phyloP scores from a whole-genome alignment of 352 stramenopile species.

The Aphanomyces invadans region DNA sequence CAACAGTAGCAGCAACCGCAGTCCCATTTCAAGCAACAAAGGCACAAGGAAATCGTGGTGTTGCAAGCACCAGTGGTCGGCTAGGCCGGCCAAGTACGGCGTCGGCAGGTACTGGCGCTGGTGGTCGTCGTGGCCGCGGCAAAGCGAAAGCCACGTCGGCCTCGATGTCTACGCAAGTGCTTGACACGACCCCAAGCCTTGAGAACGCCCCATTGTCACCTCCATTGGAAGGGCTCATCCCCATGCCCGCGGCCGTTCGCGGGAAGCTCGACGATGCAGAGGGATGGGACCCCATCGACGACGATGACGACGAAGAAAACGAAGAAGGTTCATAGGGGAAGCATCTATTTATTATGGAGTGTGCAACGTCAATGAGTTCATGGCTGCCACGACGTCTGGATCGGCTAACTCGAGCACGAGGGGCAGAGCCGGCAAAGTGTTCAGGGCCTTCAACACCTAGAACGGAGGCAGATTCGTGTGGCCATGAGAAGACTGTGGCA shows the following conservation, averaged over 20 bases:
- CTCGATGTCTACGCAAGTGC: background rate
- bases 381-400: background rate
- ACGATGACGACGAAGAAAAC: background rate
- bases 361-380: background rate
- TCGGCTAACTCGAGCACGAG: slow-evolving; percentile 9
- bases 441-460: background rate
- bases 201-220: slow-evolving; percentile 11
- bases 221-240: slow-evolving; percentile 17
- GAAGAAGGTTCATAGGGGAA: background rate
- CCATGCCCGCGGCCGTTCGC: slow-evolving; percentile 20
- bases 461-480: background rate
- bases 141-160: background rate
- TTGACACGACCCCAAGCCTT: background rate
- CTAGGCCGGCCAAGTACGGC: background rate
- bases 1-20: background rate
- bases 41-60: background rate
- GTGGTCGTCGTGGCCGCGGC: background rate
- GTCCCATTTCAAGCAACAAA: background rate
- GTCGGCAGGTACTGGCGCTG: background rate
- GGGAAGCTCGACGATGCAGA: background rate
- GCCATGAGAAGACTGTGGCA: background rate
- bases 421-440: background rate
- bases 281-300: slow-evolving; percentile 4
- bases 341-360: slow-evolving; percentile 7
- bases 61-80: background rate